Percentiles rank a stretch among this genome's conserved stretches.
These are phyloP conservation scores for Coriaria nepalensis DNA, from an alignment of 306 rosid genomes.

Conservation along the genomic window DNA sequence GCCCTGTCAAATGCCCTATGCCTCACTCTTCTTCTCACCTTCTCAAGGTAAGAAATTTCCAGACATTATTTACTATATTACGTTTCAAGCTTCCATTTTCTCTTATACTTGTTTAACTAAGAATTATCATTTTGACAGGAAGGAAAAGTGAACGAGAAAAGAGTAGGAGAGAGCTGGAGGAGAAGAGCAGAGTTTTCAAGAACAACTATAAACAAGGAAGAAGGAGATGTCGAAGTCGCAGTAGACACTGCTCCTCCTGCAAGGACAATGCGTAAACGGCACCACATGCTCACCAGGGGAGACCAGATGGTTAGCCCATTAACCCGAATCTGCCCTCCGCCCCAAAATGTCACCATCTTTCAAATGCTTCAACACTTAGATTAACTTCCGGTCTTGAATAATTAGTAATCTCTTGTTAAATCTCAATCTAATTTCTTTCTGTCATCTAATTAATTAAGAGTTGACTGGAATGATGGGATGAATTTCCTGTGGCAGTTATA, in stretches of 20 bases:
- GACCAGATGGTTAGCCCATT: constrained; percentile 49
- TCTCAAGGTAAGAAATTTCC: constrained; percentile 35
- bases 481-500: too few relatives aligned
- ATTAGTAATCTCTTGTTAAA: too few relatives aligned
- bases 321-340: constrained; percentile 29
- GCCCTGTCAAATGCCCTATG: constrained; percentile 89
- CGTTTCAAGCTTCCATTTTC: not conserved
- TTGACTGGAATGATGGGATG: too few relatives aligned
- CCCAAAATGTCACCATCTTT: constrained; percentile 56
- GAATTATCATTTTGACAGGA: constrained; percentile 32
- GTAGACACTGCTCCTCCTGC: constrained; percentile 27
- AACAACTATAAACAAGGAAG: constrained; percentile 13
- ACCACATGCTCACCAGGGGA: constrained; percentile 59
- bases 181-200: constrained; percentile 44
- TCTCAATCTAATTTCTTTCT: too few relatives aligned
- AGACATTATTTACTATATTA: not conserved
- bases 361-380: constrained; percentile 78
- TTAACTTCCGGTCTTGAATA: constrained; percentile 46
- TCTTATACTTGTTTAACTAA: not conserved
- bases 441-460: too few relatives aligned
- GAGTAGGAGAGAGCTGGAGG: constrained; percentile 42
- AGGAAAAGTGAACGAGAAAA: constrained; percentile 45
- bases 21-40: constrained; percentile 48
- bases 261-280: constrained; percentile 73
- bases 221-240: constrained; percentile 20